These are phyloP conservation scores for Bremia lactucae DNA, from an alignment of 352 stramenopile genomes.

Conservation along the genomic window DNA sequence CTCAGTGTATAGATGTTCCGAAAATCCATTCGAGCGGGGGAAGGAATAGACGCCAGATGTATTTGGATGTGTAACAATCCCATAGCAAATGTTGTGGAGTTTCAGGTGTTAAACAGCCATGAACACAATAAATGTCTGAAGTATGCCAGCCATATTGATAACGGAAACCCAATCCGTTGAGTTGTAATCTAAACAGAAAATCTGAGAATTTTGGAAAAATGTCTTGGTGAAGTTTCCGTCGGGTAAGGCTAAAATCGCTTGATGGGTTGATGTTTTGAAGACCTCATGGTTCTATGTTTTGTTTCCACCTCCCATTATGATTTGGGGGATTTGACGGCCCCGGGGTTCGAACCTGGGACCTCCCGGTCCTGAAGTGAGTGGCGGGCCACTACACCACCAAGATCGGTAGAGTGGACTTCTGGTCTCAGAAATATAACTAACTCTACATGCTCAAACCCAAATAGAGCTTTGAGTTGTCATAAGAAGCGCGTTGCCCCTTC, in stretches of 20 bases:
- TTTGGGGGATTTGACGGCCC: not conserved
- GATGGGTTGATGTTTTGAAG: not conserved
- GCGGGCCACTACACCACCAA: no score
- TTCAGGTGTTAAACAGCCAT: not conserved
- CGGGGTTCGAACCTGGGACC: no score
- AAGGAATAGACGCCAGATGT: not conserved
- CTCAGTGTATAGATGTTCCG: not conserved
- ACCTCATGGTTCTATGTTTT: not conserved
- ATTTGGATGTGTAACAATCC: not conserved
- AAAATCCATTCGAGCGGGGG: not conserved
- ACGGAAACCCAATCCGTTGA: conserved; percentile 1
- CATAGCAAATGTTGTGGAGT: not conserved
- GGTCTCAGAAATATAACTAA: no score
- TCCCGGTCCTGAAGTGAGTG: no score
- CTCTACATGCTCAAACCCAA: no score
- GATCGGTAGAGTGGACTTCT: no score
- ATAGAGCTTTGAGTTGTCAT: no score
- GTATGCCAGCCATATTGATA: conserved; percentile 3
- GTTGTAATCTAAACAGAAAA: conserved; percentile 2
- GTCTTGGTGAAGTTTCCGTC: not conserved
- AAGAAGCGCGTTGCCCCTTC: no score
- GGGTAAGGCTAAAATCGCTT: not conserved
- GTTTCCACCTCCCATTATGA: not conserved
- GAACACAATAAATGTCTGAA: not conserved
- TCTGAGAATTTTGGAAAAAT: not conserved